phyloP scores from a whole-genome alignment of 108 stramenopile species.

The Cyclostephanos tholiformis region DNA sequence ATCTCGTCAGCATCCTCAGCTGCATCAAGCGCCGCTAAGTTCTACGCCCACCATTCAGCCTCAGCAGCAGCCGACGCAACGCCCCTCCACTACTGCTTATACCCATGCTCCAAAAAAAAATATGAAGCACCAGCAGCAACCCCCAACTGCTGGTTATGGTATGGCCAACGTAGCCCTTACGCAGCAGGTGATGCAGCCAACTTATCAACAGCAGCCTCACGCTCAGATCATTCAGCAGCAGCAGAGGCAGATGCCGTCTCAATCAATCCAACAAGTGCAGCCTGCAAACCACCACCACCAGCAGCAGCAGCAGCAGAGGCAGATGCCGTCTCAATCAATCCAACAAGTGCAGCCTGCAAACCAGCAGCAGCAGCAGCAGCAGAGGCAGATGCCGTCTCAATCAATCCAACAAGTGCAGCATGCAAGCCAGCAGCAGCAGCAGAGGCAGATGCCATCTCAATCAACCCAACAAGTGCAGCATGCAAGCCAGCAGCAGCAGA shows the following conservation, averaged over 20 bases:
- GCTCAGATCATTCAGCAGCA: conserved; percentile 24
- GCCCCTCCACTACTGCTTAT: conserved; percentile 3
- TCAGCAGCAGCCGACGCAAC: conserved; percentile 10
- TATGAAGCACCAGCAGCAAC: not conserved
- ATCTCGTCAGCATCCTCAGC: conserved; percentile 24
- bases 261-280: conserved; percentile 13
- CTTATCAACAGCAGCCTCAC: conserved; percentile 14
- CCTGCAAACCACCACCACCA: conserved; percentile 22
- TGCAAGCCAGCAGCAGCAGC: conserved; percentile 22
- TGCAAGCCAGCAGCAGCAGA: conserved; percentile 18
- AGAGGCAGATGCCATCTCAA: conserved; percentile 10
- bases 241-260: conserved; percentile 14
- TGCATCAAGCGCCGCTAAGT: conserved; percentile 1
- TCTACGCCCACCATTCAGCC: conserved; percentile 4
- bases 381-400: conserved; percentile 14
- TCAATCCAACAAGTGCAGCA: conserved; percentile 27
- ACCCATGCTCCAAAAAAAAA: not conserved
- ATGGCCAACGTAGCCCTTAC: not conserved
- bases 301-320: conserved; percentile 11
- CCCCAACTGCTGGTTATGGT: not conserved
- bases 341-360: conserved; percentile 16
- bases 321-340: conserved; percentile 24
- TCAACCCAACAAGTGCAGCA: conserved; percentile 26
- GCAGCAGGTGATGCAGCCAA: conserved; percentile 12
- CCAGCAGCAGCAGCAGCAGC: conserved; percentile 26